phyloP scores from a whole-genome alignment of 2,329 filamentous ascomycete genomes.

The Whalleya microplaca region DNA sequence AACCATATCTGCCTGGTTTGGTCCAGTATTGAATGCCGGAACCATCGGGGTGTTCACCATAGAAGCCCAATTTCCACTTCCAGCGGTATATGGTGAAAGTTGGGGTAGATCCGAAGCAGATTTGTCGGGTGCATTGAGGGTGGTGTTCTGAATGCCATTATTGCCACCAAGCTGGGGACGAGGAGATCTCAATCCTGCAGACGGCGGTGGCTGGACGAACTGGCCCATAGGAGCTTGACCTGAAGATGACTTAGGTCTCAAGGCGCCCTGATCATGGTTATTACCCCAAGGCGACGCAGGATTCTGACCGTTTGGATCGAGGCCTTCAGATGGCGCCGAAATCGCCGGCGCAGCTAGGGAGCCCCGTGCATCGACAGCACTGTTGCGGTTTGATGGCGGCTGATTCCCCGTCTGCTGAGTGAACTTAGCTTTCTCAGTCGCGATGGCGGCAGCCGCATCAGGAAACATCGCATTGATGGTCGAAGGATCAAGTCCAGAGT shows the following conservation, averaged over 20 bases:
- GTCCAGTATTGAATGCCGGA: conserved; percentile 71
- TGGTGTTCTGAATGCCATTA: conserved; percentile 80
- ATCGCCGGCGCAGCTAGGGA: conserved; percentile 79
- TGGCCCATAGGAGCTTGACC: conserved; percentile 90
- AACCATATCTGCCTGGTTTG: conserved; percentile 91
- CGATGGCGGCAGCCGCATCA: conserved; percentile 96
- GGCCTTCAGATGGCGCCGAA: conserved; percentile 66
- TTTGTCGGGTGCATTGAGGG: conserved; percentile 73
- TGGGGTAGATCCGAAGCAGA: conserved; percentile 74
- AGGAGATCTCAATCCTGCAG: conserved; percentile 79
- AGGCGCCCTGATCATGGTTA: conserved; percentile 52
- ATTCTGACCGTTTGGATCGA: conserved; percentile 64
- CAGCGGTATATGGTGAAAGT: conserved; percentile 79
- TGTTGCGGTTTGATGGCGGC: conserved; percentile 91
- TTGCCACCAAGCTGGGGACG: conserved; percentile 68
- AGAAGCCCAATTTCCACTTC: conserved; percentile 94
- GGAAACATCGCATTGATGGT: conserved; percentile 99
- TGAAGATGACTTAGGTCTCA: conserved; percentile 77
- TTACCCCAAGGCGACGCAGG: conserved; percentile 82
- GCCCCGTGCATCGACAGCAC: conserved; percentile 74
- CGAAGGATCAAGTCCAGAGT: conserved; percentile 89
- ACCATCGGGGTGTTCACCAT: conserved; percentile 99
- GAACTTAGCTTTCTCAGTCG: conserved; percentile 96
- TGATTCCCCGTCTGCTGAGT: conserved; percentile 92
- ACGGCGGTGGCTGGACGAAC: conserved; percentile 81